Conservation (phyloP, 208 protist genomes). For the Lotmaria passim region DNA sequence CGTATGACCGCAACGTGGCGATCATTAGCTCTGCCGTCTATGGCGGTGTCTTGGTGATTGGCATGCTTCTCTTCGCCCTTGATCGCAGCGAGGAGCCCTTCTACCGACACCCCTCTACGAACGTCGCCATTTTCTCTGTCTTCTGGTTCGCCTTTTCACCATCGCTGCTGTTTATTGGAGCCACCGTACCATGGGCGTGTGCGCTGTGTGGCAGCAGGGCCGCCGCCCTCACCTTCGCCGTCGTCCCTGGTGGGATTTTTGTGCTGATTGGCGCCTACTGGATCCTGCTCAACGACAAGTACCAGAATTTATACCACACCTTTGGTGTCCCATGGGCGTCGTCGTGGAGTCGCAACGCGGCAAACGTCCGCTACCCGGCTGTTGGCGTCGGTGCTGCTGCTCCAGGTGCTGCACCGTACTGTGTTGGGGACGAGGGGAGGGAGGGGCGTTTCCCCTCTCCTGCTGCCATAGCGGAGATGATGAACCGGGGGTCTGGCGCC, state of each 20-base stretch:
- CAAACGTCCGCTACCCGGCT: not conserved
- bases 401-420: not conserved
- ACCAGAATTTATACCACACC: conserved; percentile 1
- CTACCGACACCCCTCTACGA: conserved; percentile 29
- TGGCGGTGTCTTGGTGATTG: conserved; percentile 41
- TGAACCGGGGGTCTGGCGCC: not conserved
- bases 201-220: conserved; percentile 40
- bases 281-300: conserved; percentile 24
- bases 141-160: conserved; percentile 55
- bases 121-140: conserved; percentile 44
- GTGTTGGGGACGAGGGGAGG: not conserved
- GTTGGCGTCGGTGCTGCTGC: too few species aligned
- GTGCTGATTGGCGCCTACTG: conserved; percentile 37
- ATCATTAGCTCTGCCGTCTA: conserved; percentile 58
- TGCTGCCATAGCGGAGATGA: conserved; percentile 9
- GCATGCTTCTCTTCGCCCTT: conserved; percentile 46
- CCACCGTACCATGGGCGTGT: conserved; percentile 55
- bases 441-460: conserved; percentile 8
- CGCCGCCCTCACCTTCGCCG: conserved; percentile 44
- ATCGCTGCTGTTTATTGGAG: conserved; percentile 52
- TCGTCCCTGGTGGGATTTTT: conserved; percentile 52
- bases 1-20: conserved; percentile 46
- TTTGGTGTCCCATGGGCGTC: not conserved
- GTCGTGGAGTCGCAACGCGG: conserved; percentile 14
- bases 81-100: conserved; percentile 24